phyloP scores from a whole-genome alignment of 1,139 yeast species.

The Hanseniaspora gamundiae region DNA sequence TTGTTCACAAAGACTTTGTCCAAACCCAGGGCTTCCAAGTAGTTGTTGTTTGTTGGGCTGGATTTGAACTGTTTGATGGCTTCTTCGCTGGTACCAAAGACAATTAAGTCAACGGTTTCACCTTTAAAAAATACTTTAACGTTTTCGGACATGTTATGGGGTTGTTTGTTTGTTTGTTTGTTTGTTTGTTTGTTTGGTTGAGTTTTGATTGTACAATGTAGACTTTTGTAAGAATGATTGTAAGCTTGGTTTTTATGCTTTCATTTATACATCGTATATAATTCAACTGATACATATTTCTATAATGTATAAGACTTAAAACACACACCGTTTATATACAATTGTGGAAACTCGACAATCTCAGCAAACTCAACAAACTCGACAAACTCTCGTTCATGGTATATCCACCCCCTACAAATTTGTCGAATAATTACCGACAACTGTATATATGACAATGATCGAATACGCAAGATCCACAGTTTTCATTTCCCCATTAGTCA shows the following conservation, averaged over 20 bases:
- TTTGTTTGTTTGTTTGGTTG: not conserved
- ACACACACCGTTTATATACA: too few relatives aligned
- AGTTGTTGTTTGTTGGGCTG: conserved; percentile 32
- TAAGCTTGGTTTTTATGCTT: not conserved
- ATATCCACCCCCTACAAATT: too few relatives aligned
- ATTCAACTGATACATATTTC: too few relatives aligned
- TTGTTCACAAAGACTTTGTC: conserved; percentile 52
- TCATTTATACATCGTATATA: too few relatives aligned
- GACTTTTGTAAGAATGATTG: not conserved
- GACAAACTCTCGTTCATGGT: too few relatives aligned
- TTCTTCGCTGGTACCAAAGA: conserved; percentile 47
- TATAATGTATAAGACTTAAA: too few relatives aligned
- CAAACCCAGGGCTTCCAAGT: conserved; percentile 51
- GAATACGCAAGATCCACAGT: too few relatives aligned
- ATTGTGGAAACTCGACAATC: too few relatives aligned
- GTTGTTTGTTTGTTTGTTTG: not conserved
- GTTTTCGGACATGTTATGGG: conserved; percentile 18
- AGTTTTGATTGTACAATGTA: not conserved
- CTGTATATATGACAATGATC: too few relatives aligned
- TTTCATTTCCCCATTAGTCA: too few relatives aligned
- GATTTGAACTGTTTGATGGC: conserved; percentile 37
- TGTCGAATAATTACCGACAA: too few relatives aligned
- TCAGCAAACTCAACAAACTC: too few relatives aligned
- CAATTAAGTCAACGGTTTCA: conserved; percentile 44
- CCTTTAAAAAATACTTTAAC: conserved; percentile 57